These are phyloP conservation scores for Lippia alba DNA, from an alignment of 305 asterid genomes.

Conservation along the genomic window DNA sequence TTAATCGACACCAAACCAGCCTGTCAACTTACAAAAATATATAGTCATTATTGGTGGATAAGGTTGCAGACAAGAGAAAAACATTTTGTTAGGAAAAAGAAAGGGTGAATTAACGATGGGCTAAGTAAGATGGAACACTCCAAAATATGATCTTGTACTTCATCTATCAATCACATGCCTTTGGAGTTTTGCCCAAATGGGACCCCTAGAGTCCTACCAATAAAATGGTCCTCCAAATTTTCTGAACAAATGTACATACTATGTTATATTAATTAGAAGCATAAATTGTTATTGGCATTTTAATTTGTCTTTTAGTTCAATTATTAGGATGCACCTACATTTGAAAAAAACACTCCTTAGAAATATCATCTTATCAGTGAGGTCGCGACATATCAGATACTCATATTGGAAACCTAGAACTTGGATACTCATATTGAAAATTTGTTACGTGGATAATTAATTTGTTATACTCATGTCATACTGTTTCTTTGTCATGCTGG, in stretches of 20 bases:
- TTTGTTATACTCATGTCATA: too few relatives aligned
- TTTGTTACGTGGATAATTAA: too few relatives aligned
- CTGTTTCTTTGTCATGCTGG: too few relatives aligned
- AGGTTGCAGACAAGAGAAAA: constrained; percentile 21
- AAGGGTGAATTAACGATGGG: background rate
- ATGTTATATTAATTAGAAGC: too few relatives aligned
- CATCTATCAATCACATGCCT: constrained; percentile 36
- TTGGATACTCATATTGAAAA: too few relatives aligned
- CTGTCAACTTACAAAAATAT: constrained; percentile 6
- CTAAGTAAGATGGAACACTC: background rate
- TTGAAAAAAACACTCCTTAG: too few relatives aligned
- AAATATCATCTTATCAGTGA: too few relatives aligned
- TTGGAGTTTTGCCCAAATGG: constrained; percentile 19
- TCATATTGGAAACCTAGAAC: too few relatives aligned
- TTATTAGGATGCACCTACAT: too few relatives aligned
- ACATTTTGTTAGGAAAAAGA: constrained; percentile 3
- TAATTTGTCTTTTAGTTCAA: too few relatives aligned
- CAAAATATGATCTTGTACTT: constrained; percentile 23
- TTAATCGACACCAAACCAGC: background rate
- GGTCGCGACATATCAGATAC: too few relatives aligned
- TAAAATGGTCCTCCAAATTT: background rate
- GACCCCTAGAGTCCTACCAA: constrained; percentile 11
- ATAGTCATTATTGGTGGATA: too few relatives aligned
- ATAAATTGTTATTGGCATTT: background rate
- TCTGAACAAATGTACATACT: background rate